These are phyloP conservation scores for Cercospora sp. DNA, from an alignment of 2,329 filamentous ascomycete genomes.

Conservation along the genomic window DNA sequence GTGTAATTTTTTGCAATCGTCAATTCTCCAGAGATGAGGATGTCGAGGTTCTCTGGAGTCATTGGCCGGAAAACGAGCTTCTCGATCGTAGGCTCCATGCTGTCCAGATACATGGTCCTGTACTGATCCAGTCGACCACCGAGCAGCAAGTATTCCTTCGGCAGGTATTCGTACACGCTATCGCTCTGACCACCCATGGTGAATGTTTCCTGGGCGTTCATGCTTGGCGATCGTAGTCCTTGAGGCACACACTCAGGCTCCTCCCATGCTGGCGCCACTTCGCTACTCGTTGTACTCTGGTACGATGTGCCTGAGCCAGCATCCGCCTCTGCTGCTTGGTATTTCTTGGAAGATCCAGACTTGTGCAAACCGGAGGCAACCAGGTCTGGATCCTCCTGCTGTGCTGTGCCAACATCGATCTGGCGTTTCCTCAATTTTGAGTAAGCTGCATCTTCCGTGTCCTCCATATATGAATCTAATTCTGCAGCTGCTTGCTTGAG, in stretches of 20 bases:
- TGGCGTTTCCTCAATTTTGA: slow-evolving; percentile 6
- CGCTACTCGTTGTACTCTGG: background rate
- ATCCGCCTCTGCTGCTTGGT: background rate
- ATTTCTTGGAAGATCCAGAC: background rate
- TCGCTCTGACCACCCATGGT: slow-evolving; percentile 58
- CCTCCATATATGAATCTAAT: background rate
- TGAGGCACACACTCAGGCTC: slow-evolving; percentile 43
- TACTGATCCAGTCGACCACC: slow-evolving; percentile 75
- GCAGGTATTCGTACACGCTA: slow-evolving; percentile 60
- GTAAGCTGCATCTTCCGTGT: background rate
- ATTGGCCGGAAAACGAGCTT: slow-evolving; percentile 78
- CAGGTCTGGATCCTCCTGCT: background rate
- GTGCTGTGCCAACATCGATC: background rate
- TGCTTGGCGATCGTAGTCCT: slow-evolving; percentile 55
- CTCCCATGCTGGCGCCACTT: slow-evolving; percentile 4
- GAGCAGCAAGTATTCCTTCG: slow-evolving; percentile 70
- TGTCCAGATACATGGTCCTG: slow-evolving; percentile 67
- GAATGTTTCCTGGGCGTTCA: slow-evolving; percentile 51
- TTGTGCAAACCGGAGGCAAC: background rate
- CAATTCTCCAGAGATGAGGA: slow-evolving; percentile 69
- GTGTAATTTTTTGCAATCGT: slow-evolving; percentile 45
- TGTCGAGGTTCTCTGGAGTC: slow-evolving; percentile 64
- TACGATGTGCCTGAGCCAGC: background rate
- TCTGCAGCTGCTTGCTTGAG: slow-evolving; percentile 12
- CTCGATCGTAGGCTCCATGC: slow-evolving; percentile 67